Evolutionary conservation across 352 stramenopile genomes (phyloP).

Genomic region (Phytophthora pistaciae): DNA sequence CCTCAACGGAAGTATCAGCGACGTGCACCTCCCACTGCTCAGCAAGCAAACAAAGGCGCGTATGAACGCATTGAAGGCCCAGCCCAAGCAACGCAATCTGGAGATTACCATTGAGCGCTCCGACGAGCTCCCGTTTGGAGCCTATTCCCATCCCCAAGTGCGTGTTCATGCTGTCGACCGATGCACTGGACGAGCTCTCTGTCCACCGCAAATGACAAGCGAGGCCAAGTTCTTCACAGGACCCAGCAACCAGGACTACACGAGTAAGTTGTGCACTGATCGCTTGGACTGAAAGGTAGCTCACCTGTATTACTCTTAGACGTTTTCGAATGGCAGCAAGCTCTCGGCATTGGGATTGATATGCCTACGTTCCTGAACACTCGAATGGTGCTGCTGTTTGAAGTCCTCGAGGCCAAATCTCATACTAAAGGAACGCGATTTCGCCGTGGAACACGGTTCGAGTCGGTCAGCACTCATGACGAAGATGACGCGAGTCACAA

Average conservation of each 20-base stretch:
- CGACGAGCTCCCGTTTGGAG: constrained; percentile 63
- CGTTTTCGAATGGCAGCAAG: constrained; percentile 65
- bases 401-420: constrained; percentile 54
- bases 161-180: constrained; percentile 58
- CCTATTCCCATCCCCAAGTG: constrained; percentile 51
- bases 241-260: constrained; percentile 14
- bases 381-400: constrained; percentile 57
- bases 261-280: constrained; percentile 23
- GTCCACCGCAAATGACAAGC: constrained; percentile 34
- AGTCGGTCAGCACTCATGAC: constrained; percentile 36
- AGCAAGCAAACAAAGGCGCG: constrained; percentile 28
- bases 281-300: neutral
- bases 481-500: constrained; percentile 36
- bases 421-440: constrained; percentile 23
- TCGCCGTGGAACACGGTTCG: constrained; percentile 31
- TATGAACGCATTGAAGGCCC: constrained; percentile 28
- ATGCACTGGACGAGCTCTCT: constrained; percentile 57
- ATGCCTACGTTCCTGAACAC: constrained; percentile 50
- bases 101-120: constrained; percentile 50
- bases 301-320: constrained; percentile 30
- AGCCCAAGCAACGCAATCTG: constrained; percentile 31
- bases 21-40: constrained; percentile 34
- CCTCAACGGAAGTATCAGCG: constrained; percentile 35
- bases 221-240: constrained; percentile 22
- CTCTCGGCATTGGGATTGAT: constrained; percentile 39